phyloP scores from a whole-genome alignment of 1,284 basidiomycete genomes.

The Trichosporon asahii region DNA sequence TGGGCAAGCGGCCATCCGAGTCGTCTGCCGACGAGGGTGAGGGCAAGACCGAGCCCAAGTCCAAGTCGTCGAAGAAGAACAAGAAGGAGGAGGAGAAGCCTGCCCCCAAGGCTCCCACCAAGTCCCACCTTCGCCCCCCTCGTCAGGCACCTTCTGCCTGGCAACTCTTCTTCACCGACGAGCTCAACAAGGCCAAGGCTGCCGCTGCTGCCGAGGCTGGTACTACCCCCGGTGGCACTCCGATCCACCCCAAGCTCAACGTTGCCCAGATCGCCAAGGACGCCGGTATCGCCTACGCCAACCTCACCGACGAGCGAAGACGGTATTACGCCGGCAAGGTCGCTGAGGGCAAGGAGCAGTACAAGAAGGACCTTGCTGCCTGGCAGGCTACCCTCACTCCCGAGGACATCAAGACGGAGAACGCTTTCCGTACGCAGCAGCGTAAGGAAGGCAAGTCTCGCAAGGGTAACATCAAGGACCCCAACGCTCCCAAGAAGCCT shows the following conservation, averaged over 20 bases:
- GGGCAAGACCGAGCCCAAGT: slow-evolving; percentile 35
- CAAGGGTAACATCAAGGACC: slow-evolving; percentile 93
- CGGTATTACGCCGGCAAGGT: slow-evolving; percentile 80
- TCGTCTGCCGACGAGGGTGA: slow-evolving; percentile 22
- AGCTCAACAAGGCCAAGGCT: slow-evolving; percentile 84
- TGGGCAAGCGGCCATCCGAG: slow-evolving; percentile 38
- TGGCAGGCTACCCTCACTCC: slow-evolving; percentile 90
- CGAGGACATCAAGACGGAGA: slow-evolving; percentile 92
- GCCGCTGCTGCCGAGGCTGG: slow-evolving; percentile 55
- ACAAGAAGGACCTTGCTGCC: slow-evolving; percentile 71
- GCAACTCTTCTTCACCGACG: slow-evolving; percentile 96
- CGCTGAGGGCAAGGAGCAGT: slow-evolving; percentile 73
- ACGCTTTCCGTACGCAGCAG: slow-evolving; percentile 83
- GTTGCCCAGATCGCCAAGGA: slow-evolving; percentile 95
- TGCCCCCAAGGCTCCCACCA: slow-evolving; percentile 47
- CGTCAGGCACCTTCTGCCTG: slow-evolving; percentile 92
- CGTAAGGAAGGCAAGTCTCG: slow-evolving; percentile 89
- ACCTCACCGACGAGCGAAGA: slow-evolving; percentile 72
- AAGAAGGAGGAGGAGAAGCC: slow-evolving; percentile 37
- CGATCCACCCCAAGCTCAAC: slow-evolving; percentile 69
- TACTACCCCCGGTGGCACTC: slow-evolving; percentile 58
- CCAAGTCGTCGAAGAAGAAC: slow-evolving; percentile 39
- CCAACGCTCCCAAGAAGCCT: slow-evolving; percentile 94
- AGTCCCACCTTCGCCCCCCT: slow-evolving; percentile 69
- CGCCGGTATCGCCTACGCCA: slow-evolving; percentile 84